These are phyloP conservation scores for Hordeum vulgare DNA, from an alignment of 176 grass and related monocot genomes.

Conservation along the genomic window DNA sequence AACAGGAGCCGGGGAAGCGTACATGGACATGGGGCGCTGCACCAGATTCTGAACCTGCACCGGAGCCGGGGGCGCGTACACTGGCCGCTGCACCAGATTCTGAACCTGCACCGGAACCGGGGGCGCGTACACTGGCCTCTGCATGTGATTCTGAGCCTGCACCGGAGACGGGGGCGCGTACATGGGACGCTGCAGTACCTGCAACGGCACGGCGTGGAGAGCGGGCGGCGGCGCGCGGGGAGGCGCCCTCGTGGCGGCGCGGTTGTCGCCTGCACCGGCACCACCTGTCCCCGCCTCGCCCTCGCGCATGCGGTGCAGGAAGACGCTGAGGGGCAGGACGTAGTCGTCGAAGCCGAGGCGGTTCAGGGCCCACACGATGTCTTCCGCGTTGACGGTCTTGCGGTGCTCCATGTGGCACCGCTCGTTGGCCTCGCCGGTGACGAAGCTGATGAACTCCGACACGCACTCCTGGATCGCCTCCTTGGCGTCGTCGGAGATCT, in stretches of 20 bases:
- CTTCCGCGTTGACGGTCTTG: slow-evolving; percentile 72
- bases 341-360: slow-evolving; percentile 73
- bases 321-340: slow-evolving; percentile 27
- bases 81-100: too few species aligned
- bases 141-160: neutral
- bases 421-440: slow-evolving; percentile 74
- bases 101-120: too few species aligned
- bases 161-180: neutral
- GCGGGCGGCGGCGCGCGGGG: neutral
- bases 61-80: too few species aligned
- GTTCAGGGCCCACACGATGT: slow-evolving; percentile 68
- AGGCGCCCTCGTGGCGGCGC: neutral
- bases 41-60: too few species aligned
- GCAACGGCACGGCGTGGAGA: neutral
- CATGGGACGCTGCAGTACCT: neutral
- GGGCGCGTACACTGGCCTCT: neutral
- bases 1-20: too few species aligned
- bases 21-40: too few species aligned
- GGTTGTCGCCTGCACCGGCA: neutral
- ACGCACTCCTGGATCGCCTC: slow-evolving; percentile 73
- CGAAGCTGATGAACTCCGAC: slow-evolving; percentile 79
- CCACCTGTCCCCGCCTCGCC: slow-evolving; percentile 13
- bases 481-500: slow-evolving; percentile 78
- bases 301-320: slow-evolving; percentile 42
- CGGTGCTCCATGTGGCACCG: slow-evolving; percentile 62